Conservation (phyloP, 495 filamentous ascomycete genomes). For the Penicillium pancosmium region DNA sequence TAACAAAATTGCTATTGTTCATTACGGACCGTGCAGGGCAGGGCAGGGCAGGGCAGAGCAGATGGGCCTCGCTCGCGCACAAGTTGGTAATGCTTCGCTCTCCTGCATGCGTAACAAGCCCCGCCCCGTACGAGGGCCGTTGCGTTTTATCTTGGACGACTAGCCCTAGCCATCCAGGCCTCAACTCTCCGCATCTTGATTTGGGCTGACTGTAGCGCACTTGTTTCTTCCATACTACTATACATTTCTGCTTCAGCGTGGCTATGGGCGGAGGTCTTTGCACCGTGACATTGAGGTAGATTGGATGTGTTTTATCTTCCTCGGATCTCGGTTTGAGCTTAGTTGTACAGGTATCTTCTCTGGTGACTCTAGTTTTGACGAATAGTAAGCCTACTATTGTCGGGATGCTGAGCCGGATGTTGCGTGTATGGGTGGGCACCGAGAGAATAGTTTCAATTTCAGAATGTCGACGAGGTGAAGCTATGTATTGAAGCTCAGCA, state of each 20-base stretch:
- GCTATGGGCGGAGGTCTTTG: conserved; percentile 10
- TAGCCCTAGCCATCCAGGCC: conserved; percentile 2
- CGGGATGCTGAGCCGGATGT: no score
- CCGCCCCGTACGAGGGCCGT: conserved; percentile 23
- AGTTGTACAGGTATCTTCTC: no score
- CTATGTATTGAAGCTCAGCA: no score
- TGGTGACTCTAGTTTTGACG: no score
- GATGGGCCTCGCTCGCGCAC: neutral
- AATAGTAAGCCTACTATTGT: no score
- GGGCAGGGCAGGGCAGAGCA: conserved; percentile 4
- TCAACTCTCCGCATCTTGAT: conserved; percentile 30
- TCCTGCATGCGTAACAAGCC: conserved; percentile 19
- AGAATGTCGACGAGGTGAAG: no score
- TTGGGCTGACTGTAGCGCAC: conserved; percentile 20
- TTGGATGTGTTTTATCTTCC: neutral
- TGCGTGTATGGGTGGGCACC: no score
- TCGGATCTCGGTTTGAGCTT: no score
- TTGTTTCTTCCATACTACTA: conserved; percentile 8
- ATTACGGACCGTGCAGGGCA: neutral
- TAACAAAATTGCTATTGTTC: no score
- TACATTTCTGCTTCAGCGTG: conserved; percentile 6
- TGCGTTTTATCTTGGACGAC: conserved; percentile 30
- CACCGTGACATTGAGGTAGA: neutral
- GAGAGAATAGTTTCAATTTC: no score
- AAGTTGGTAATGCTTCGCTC: conserved; percentile 3